A percentile compares a stretch with the other conserved stretches of the same genome.
These are phyloP conservation scores for Aspergillus wentii DNA, from an alignment of 495 filamentous ascomycete species.

Conservation along the genomic window DNA sequence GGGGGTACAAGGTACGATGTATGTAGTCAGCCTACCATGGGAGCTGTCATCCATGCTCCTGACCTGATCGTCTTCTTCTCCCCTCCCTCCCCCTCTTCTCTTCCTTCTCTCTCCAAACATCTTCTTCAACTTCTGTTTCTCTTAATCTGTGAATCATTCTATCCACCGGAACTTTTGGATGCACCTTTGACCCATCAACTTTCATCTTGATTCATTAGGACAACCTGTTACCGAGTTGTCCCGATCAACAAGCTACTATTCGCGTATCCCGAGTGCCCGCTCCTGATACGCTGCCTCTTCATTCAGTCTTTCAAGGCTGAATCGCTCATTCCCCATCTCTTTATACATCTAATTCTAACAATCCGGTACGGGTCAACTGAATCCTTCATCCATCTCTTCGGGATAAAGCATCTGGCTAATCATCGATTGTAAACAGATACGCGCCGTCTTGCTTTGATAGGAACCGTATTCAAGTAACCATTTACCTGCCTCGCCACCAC, in stretches of 20 bases:
- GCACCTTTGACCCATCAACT: no score
- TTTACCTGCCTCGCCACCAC: conserved; percentile 4
- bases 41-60: conserved; percentile 21
- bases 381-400: background rate
- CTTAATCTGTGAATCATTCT: background rate
- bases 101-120: conserved; percentile 2
- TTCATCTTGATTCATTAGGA: no score
- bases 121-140: background rate
- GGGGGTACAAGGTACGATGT: no score
- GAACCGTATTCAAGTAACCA: conserved; percentile 2
- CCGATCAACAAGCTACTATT: no score
- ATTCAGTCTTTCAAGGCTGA: background rate
- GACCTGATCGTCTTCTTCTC: conserved; percentile 19
- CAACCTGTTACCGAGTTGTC: background rate
- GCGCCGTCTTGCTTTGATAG: background rate
- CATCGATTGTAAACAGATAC: background rate
- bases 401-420: background rate
- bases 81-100: conserved; percentile 16
- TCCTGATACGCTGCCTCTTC: background rate
- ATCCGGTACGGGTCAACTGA: background rate
- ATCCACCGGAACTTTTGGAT: no score
- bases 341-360: background rate
- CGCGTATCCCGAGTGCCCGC: background rate
- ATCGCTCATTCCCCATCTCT: background rate
- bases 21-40: conserved; percentile 12